Conservation (phyloP, 441 rosid species). For the Dalechampia spathulata region DNA sequence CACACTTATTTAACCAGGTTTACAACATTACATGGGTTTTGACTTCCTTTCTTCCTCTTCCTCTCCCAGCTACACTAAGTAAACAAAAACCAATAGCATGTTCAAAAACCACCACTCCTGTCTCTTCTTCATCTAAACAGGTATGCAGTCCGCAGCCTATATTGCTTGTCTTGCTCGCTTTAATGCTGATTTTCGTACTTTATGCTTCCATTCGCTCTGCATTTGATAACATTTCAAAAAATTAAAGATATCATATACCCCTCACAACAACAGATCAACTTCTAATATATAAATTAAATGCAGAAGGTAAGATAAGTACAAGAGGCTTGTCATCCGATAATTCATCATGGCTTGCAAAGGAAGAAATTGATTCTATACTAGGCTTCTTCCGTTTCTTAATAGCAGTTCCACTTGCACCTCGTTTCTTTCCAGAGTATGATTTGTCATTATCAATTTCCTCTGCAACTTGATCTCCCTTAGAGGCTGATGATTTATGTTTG, state of each 20-base stretch:
- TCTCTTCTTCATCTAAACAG: slow-evolving; percentile 8
- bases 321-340: slow-evolving; percentile 89
- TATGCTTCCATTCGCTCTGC: slow-evolving; percentile 90
- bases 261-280: slow-evolving; percentile 12
- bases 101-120: slow-evolving; percentile 12
- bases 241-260: too few species aligned
- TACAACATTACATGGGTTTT: slow-evolving; percentile 29
- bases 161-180: slow-evolving; percentile 21
- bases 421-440: slow-evolving; percentile 37
- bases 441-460: slow-evolving; percentile 34
- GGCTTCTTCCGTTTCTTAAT: slow-evolving; percentile 16
- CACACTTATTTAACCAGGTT: slow-evolving; percentile 28
- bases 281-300: too few species aligned
- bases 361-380: slow-evolving; percentile 14
- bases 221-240: slow-evolving; percentile 20
- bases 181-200: slow-evolving; percentile 51
- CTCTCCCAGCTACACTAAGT: slow-evolving; percentile 10
- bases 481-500: slow-evolving; percentile 35
- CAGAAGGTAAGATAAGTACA: slow-evolving; percentile 39
- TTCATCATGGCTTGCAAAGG: slow-evolving; percentile 34
- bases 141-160: too few species aligned
- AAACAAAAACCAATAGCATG: slow-evolving; percentile 13
- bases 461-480: slow-evolving; percentile 34
- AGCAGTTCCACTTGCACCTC: slow-evolving; percentile 28
- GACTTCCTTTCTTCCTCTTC: slow-evolving; percentile 16